Evolutionary conservation across 441 rosid species (phyloP), one percentile per base, ranked within the genome.

Genomic region (Syzygium syzygioides): DNA sequence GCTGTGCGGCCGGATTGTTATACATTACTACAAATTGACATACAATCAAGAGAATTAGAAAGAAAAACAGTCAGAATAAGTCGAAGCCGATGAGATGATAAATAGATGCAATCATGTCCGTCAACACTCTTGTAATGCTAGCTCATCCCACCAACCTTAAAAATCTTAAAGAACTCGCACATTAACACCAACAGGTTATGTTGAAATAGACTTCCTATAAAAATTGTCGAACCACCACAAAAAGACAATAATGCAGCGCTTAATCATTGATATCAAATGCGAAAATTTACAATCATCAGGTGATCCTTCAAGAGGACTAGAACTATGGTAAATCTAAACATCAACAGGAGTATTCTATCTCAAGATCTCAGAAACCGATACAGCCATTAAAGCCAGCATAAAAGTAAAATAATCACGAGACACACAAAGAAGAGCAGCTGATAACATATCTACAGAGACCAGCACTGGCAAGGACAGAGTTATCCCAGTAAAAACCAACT

Each of bases 21-120:
- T 98, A 98, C 99, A 98, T 98, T 91, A 92, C 96, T 95, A 90
- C 37, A 57, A 79, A 60, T 79, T 62, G 87, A 86, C 32, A 90
- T 71, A 37, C 50, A 71, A 71, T 37, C 28, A 37, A 37, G n/a
- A 86, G 86, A 89, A 56, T 20, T 56, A 50, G 14, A 34, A 87
- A 48, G 20, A 18, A 25, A 48, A 57, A 59, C 48, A 66, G 45
- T 86, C 84, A 89, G 85, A 76, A 45, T 76, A 76, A 41, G 17
- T 76, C 41, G 83, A 76, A 37, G 83, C 83, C 83, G 3, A 37
- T 6, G 52, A 23, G 52, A 41, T 76, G 83, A 76, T 12, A 76
- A 26, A 76, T 41, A 71, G 26, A 23, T 76, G 28, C n/a, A 41
- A 76, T 41, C 83, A 25, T 41, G 83, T 76, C 52, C 83, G 23